Conservation (phyloP, 2,329 filamentous ascomycete species). For the Microdochium nivale region DNA sequence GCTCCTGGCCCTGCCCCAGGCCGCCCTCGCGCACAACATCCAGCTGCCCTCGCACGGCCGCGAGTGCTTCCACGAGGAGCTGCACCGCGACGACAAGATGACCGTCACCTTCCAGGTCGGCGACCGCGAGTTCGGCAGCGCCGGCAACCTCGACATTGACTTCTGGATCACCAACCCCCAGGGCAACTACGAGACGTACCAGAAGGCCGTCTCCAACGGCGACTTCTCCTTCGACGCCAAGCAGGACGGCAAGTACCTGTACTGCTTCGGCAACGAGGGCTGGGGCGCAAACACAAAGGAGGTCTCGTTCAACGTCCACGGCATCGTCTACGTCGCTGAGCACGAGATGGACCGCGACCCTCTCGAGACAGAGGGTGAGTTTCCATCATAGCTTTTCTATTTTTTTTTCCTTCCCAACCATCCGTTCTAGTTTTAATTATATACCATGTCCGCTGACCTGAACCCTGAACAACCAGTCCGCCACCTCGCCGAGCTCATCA, state of each 20-base stretch:
- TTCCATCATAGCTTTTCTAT: background rate
- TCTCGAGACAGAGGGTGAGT: constrained; percentile 77
- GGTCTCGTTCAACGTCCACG: constrained; percentile 98
- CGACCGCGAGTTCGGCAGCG: constrained; percentile 89
- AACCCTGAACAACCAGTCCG: constrained; percentile 54
- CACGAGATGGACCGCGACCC: constrained; percentile 77
- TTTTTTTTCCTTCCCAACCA: constrained; percentile 1
- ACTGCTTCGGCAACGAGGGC: constrained; percentile 99
- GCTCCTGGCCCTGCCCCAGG: constrained; percentile 48
- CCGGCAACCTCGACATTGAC: constrained; percentile 91
- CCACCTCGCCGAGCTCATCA: constrained; percentile 73
- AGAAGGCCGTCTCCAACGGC: constrained; percentile 76
- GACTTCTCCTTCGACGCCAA: constrained; percentile 86
- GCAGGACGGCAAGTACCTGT: constrained; percentile 80
- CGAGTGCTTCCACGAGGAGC: constrained; percentile 93
- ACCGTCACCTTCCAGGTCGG: constrained; percentile 97
- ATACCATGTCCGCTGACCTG: background rate
- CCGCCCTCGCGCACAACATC: constrained; percentile 82
- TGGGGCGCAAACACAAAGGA: constrained; percentile 96
- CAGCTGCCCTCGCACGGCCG: constrained; percentile 85
- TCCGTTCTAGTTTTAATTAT: background rate
- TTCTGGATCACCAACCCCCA: constrained; percentile 90
- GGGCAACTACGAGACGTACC: constrained; percentile 67
- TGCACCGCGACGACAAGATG: constrained; percentile 95
- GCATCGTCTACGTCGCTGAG: constrained; percentile 94